phyloP scores from a whole-genome alignment of 257 asterid species.

The Solanum bulbocastanum region DNA sequence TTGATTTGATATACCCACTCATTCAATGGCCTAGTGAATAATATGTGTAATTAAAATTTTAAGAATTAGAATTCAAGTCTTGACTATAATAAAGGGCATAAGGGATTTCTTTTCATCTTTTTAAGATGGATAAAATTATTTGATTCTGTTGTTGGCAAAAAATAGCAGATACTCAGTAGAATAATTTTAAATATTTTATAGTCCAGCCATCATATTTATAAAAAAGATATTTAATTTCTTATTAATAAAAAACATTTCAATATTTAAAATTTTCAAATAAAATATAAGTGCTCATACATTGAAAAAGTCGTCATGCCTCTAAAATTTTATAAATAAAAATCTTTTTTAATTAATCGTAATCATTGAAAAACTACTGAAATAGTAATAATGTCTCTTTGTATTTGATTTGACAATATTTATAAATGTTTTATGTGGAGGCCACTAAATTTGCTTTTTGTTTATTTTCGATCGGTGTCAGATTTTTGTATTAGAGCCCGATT shows the following conservation, averaged over 20 bases:
- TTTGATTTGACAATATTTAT: not conserved
- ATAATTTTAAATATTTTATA: not conserved
- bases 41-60: not conserved
- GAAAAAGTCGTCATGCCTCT: not conserved
- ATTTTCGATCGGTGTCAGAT: accelerated
- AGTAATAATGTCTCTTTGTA: not conserved
- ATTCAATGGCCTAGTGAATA: not conserved
- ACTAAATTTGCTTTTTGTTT: not conserved
- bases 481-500: accelerated
- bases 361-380: not conserved
- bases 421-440: not conserved
- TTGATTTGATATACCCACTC: not conserved
- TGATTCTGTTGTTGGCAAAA: not conserved
- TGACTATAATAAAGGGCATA: not conserved
- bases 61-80: not conserved
- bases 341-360: not conserved
- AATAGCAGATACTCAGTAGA: not conserved
- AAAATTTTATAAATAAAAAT: not conserved
- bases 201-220: not conserved
- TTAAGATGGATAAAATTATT: not conserved
- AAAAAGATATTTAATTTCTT: not conserved
- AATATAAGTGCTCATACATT: not conserved
- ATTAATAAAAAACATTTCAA: not conserved
- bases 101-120: not conserved
- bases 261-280: not conserved